These are phyloP conservation scores for Nissolia schottii DNA, from an alignment of 306 rosid species.

Conservation along the genomic window DNA sequence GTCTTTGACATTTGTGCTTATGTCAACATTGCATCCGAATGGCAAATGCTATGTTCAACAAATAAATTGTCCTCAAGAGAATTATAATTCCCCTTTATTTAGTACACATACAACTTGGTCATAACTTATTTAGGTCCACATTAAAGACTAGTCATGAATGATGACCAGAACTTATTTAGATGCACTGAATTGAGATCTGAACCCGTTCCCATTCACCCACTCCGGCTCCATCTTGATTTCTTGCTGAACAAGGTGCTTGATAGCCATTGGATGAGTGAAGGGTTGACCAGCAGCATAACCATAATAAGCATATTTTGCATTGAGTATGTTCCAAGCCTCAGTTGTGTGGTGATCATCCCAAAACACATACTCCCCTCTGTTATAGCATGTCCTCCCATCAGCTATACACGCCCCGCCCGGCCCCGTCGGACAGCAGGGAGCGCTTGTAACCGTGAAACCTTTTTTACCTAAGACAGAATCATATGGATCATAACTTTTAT, in stretches of 20 bases:
- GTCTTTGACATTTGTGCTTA: not conserved
- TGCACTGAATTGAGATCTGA: slow-evolving; percentile 11
- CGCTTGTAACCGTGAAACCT: slow-evolving; percentile 29
- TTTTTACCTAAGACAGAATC: no score
- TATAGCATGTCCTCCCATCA: slow-evolving; percentile 23
- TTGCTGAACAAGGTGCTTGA: slow-evolving; percentile 24
- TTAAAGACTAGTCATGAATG: not conserved
- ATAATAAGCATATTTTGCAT: slow-evolving; percentile 14
- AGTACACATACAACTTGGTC: not conserved
- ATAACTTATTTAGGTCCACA: not conserved
- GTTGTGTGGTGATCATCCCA: slow-evolving; percentile 52
- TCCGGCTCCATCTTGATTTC: slow-evolving; percentile 6
- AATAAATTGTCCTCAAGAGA: not conserved
- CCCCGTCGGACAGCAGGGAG: slow-evolving; percentile 33
- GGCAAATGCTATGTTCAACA: not conserved
- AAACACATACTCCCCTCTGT: slow-evolving; percentile 43
- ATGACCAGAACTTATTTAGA: not conserved
- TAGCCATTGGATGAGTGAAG: slow-evolving; percentile 38
- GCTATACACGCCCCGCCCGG: slow-evolving; percentile 28
- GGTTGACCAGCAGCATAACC: not conserved
- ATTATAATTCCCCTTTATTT: not conserved
- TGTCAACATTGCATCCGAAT: not conserved
- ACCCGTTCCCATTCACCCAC: not conserved
- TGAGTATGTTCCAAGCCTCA: slow-evolving; percentile 23
- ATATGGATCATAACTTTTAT: no score